Evolutionary conservation across 108 stramenopile species (phyloP), one percentile per base, ranked within the genome.

Genomic region (Fragilaria crotonensis): DNA sequence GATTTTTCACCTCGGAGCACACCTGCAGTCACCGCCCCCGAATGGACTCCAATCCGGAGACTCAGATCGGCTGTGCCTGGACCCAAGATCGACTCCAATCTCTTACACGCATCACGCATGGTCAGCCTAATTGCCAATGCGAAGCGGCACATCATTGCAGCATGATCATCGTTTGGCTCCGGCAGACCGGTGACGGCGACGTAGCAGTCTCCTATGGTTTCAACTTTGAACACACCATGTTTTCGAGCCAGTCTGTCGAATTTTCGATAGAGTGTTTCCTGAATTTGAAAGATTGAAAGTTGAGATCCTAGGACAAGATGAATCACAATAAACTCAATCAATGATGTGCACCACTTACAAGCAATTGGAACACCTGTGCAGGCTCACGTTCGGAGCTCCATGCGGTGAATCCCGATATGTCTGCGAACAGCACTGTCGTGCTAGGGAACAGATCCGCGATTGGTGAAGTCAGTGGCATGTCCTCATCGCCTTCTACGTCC

Each of bases 371-470:
- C 9, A 75, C 71, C 59, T 80, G 57, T 9, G 45, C 58, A 56
- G 32, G 76, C 48, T 46, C 62, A 49, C 14, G 36, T 5, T 14
- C 26, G 2, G 52, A 32, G 27, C 56, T 48, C 67, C 63, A 63
- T 17, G 68, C 59, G 28, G 82, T 83, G 52, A 75, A 83, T 2
- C 76, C 75, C 0, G 65, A 68, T 31, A 83, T 60, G 55, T 83
- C 82, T n/a, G 57, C 52, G 30, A 79, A 75, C 30, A 78, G 69
- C 4, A 83, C 47, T 2, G 73, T 21, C 33, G 57, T 32, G 17
- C 60, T 45, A 17, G 67, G 31, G 27, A 67, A 67, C 21, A 60
- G 44, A 45, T 67, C 67, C 2, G 67, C 67, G 28, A 67, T 67
- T 17, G 67, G 67, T 3, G 54, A 23, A 27, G 25, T 22, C 28